Evolutionary conservation across 192 early-diverging fungal genomes (phyloP).

Genomic region (Gryganskiella cystojenkinii): DNA sequence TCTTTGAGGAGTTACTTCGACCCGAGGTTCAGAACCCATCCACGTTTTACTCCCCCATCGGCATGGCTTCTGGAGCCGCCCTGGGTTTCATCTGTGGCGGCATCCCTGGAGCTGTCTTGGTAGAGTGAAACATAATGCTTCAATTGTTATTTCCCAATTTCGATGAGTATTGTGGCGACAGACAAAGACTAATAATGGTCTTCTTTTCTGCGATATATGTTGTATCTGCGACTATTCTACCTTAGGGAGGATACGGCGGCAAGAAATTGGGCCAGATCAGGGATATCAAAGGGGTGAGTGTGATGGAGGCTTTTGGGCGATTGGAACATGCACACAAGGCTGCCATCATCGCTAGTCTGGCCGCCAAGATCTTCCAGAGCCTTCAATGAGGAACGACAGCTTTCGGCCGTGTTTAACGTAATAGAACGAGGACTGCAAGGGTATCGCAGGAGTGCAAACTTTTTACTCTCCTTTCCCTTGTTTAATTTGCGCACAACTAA

Average conservation of each 20-base stretch:
- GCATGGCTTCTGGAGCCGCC: constrained; percentile 73
- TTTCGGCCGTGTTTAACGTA: background rate
- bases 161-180: background rate
- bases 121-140: background rate
- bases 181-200: too few relatives aligned
- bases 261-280: constrained; percentile 70
- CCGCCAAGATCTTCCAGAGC: constrained; percentile 55
- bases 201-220: too few relatives aligned
- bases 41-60: constrained; percentile 75
- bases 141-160: too few relatives aligned
- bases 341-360: constrained; percentile 63
- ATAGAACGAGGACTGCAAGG: background rate
- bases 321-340: constrained; percentile 67
- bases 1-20: constrained; percentile 86
- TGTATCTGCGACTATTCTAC: too few relatives aligned
- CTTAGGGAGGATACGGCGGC: constrained; percentile 70
- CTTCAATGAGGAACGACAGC: background rate
- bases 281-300: constrained; percentile 71
- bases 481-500: too few relatives aligned
- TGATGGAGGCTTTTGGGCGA: constrained; percentile 66
- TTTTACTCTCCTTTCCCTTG: too few relatives aligned
- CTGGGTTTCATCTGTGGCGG: constrained; percentile 80
- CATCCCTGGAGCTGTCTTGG: constrained; percentile 67
- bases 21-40: constrained; percentile 70
- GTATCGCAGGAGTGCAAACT: too few relatives aligned